phyloP scores from a whole-genome alignment of 2,329 filamentous ascomycete species.

The Lachnellula arida region DNA sequence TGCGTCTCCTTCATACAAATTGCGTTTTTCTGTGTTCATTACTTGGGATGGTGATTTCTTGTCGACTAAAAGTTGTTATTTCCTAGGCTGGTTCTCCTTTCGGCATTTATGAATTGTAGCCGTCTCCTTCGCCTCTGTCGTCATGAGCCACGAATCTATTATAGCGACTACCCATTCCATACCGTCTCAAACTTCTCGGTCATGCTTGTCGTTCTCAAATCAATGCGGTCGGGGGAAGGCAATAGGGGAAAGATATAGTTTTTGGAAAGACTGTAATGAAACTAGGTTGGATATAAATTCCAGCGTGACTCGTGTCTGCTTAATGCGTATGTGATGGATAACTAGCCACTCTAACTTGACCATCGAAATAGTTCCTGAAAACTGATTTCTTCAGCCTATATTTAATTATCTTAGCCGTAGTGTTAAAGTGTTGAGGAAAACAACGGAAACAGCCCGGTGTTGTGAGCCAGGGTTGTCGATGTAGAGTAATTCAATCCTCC shows the following conservation, averaged over 20 bases:
- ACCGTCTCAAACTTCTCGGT: conserved; percentile 20
- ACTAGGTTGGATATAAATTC: conserved; percentile 6
- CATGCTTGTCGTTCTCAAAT: conserved; percentile 14
- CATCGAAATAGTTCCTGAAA: too few species aligned
- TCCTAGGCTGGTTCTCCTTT: conserved; percentile 29
- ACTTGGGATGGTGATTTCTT: conserved; percentile 29
- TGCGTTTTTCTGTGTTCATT: conserved; percentile 27
- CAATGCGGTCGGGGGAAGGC: not conserved
- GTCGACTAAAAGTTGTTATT: conserved; percentile 30
- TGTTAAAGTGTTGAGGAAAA: too few species aligned
- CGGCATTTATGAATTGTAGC: conserved; percentile 24
- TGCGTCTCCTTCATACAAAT: conserved; percentile 18
- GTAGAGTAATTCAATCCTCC: too few species aligned
- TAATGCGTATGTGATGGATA: not conserved
- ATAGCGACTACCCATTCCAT: conserved; percentile 35
- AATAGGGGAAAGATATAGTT: conserved; percentile 15
- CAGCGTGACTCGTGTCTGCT: too few species aligned
- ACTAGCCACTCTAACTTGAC: not conserved
- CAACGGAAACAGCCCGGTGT: too few species aligned
- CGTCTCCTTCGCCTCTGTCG: conserved; percentile 25
- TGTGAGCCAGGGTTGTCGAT: too few species aligned
- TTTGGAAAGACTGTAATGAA: conserved; percentile 21
- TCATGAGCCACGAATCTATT: conserved; percentile 36
- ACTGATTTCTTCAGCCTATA: too few species aligned
- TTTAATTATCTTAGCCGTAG: too few species aligned